Evolutionary conservation across 768 basidiomycete genomes (phyloP).

Genomic region (Russula foetens): DNA sequence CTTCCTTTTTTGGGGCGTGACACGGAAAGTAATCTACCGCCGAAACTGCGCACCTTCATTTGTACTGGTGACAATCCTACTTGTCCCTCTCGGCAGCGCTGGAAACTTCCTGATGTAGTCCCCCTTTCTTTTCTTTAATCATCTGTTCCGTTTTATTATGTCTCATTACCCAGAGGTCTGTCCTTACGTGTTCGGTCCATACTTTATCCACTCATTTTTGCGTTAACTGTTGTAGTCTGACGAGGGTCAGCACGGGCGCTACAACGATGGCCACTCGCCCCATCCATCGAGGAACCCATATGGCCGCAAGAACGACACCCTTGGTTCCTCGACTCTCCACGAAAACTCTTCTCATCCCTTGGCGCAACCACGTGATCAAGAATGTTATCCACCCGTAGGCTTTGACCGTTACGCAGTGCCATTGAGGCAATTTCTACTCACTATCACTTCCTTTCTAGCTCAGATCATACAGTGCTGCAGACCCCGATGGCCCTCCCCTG

Average conservation of each 20-base stretch:
- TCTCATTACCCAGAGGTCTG: slow-evolving; percentile 37
- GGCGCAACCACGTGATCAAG: slow-evolving; percentile 20
- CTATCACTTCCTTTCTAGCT: too few relatives aligned
- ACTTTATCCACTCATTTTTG: neutral
- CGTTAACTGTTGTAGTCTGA: slow-evolving; percentile 42
- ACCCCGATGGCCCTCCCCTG: slow-evolving; percentile 20
- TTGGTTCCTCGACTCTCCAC: slow-evolving; percentile 34
- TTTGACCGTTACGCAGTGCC: slow-evolving; percentile 15
- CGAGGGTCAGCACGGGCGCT: slow-evolving; percentile 52
- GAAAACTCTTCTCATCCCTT: slow-evolving; percentile 7
- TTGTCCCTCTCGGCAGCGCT: too few relatives aligned
- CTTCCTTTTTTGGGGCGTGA: too few relatives aligned
- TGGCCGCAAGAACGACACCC: slow-evolving; percentile 29
- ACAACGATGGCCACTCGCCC: slow-evolving; percentile 59
- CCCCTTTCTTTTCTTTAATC: neutral
- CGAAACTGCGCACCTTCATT: too few relatives aligned
- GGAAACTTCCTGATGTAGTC: neutral
- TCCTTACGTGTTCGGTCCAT: neutral
- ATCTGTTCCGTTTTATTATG: slow-evolving; percentile 24
- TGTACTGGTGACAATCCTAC: too few relatives aligned
- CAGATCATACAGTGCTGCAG: neutral
- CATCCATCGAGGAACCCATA: slow-evolving; percentile 32
- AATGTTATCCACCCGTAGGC: slow-evolving; percentile 21
- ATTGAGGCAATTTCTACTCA: neutral
- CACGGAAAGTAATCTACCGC: too few relatives aligned